Base-by-base conservation (phyloP, 768 basidiomycete genomes). In the Hygrophorus pudorinus region DNA sequence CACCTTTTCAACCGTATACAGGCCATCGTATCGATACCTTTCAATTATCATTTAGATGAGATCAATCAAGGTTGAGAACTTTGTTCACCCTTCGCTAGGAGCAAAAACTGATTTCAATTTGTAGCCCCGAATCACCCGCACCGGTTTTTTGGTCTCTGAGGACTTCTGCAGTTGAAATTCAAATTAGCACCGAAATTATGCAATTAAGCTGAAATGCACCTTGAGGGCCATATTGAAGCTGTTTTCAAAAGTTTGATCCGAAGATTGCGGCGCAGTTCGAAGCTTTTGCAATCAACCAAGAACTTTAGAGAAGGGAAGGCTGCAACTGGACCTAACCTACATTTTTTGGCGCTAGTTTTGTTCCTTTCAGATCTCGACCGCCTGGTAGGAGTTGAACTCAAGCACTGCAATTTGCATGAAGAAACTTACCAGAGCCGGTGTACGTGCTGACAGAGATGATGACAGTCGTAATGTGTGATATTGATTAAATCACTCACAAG, bases 21-120 rank as follows among this genome's bases (percentile, higher is more conserved):
- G 67, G 1, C 92, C 92, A 53, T 94, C 91, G 55, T 96, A 96
- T 7, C 90, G 79, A 57, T 92, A 96, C 18, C 86, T 85, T 42
- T 5, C 38, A 33, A 29, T 3, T 40, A 33, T 18, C 45, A 17
- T 18, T 35, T 24, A 38, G 4, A 43, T 29, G 16, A 29, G 31
- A 17, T 29, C 8, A 36, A n/a, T 10, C 20, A 39, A 16, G n/a
- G 21, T 20, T 4, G 39, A 29, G 48, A 10, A 40, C 7, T 40
- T 12, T 12, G 48, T 61, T 41, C 51, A 84, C 80, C 90, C 90
- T 69, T 85, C 80, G 18, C 62, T 68, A 4, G 91, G 91, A 6
- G 85, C 89, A 51, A 79, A 94, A 16, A 66, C 66, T 0, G 86
- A 86, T 21, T 62, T 59, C 21, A 80, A 60, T 59, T 91, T 90